Evolutionary conservation across 805 yeast genomes (phyloP).

Genomic region (Yamadazyma akitaensis): DNA sequence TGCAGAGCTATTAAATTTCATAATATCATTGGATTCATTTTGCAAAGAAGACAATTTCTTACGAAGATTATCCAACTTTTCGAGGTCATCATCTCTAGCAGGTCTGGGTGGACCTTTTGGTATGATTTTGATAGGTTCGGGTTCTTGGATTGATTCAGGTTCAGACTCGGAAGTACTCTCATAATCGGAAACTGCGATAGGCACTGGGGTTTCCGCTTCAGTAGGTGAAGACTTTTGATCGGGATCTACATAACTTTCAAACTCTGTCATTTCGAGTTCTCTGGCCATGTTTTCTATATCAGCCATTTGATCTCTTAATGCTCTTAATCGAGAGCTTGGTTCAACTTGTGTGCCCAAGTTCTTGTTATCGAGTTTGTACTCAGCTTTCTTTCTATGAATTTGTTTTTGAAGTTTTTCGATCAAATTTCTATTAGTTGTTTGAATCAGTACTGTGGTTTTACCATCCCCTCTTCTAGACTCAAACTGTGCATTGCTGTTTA

Average conservation of each 20-base stretch:
- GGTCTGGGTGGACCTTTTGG: conserved; percentile 37
- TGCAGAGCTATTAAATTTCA: conserved; percentile 64
- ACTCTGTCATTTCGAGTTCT: conserved; percentile 81
- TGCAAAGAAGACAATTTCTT: conserved; percentile 60
- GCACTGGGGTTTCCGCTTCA: conserved; percentile 13
- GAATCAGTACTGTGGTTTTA: conserved; percentile 35
- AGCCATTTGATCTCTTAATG: conserved; percentile 79
- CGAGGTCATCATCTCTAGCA: conserved; percentile 49
- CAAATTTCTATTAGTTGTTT: conserved; percentile 33
- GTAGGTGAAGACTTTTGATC: conserved; percentile 2
- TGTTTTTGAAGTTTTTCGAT: conserved; percentile 42
- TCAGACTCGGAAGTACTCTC: conserved; percentile 13
- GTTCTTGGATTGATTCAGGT: conserved; percentile 11
- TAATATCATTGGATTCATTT: conserved; percentile 70
- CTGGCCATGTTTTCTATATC: conserved; percentile 80
- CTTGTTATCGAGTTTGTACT: conserved; percentile 43
- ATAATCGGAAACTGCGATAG: conserved; percentile 14
- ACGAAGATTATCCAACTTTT: conserved; percentile 53
- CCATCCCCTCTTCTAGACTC: conserved; percentile 30
- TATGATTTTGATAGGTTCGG: conserved; percentile 15
- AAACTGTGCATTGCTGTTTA: conserved; percentile 45
- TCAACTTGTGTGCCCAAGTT: conserved; percentile 56
- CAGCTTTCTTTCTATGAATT: conserved; percentile 46
- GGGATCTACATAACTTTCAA: conserved; percentile 40
- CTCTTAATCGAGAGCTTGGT: conserved; percentile 73